Percentiles rank a stretch among this genome's conserved stretches.
phyloP scores from a whole-genome alignment of 257 asterid genomes.

The Solanum phureja region DNA sequence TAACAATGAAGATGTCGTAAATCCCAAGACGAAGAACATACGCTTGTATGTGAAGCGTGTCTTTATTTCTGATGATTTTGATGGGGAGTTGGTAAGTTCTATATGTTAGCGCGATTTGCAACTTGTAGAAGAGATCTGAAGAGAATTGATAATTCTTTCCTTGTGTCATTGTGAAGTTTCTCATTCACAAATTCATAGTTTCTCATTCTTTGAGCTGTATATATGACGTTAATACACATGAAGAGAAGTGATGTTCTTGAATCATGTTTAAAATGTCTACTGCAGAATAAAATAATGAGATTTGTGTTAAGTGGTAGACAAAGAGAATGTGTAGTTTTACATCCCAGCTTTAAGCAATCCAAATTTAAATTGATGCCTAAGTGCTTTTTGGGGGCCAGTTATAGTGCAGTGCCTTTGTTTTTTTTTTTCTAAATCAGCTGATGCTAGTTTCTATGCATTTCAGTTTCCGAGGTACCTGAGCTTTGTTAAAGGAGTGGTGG shows the following conservation, averaged over 20 bases:
- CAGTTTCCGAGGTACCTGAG: conserved; percentile 98
- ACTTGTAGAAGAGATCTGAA: background rate
- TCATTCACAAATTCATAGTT: background rate
- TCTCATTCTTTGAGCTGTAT: background rate
- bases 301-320: background rate
- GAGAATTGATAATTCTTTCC: background rate
- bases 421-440: background rate
- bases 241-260: background rate
- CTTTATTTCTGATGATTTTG: conserved; percentile 95
- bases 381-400: background rate
- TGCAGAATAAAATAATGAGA: conserved; percentile 22
- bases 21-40: conserved; percentile 91
- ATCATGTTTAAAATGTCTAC: background rate
- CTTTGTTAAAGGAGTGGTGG: conserved; percentile 96
- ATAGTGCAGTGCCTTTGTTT: background rate
- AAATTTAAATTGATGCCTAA: background rate
- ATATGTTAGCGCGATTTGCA: background rate
- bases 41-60: conserved; percentile 92
- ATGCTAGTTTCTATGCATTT: conserved; percentile 14
- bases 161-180: background rate
- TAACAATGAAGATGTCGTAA: conserved; percentile 86
- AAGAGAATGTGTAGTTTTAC: background rate
- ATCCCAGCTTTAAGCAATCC: background rate
- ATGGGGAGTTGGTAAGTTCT: conserved; percentile 84
- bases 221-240: background rate